A percentile compares a stretch with the other conserved stretches of the same genome.
phyloP scores from a whole-genome alignment of 2,329 filamentous ascomycete species.

The Exophiala sp. region DNA sequence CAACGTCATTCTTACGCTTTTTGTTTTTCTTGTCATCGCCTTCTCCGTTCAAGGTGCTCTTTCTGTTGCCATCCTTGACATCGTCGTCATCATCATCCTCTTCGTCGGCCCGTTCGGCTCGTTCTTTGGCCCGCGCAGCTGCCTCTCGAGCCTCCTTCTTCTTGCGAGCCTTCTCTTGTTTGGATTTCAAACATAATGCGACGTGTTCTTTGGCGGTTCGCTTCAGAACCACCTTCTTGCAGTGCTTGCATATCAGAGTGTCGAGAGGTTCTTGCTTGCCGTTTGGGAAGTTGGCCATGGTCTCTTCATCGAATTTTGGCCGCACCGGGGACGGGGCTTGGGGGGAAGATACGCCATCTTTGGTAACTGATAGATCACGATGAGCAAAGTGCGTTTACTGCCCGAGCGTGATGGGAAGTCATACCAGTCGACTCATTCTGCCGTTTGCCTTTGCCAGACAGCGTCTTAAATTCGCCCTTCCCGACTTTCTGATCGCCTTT shows the following conservation, averaged over 20 bases:
- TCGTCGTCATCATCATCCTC: constrained; percentile 43
- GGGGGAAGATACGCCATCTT: constrained; percentile 32
- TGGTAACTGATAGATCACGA: constrained; percentile 7
- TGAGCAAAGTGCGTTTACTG: not conserved
- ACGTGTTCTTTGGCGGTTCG: constrained; percentile 75
- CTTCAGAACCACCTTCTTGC: constrained; percentile 81
- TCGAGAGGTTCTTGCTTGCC: constrained; percentile 53
- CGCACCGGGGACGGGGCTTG: constrained; percentile 40
- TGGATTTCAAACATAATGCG: constrained; percentile 75
- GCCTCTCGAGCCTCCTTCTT: constrained; percentile 74
- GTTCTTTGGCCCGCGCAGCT: constrained; percentile 58
- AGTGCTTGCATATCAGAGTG: constrained; percentile 85
- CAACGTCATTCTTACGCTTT: constrained; percentile 32
- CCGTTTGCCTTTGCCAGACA: constrained; percentile 33
- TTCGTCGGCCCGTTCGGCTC: constrained; percentile 45
- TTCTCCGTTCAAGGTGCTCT: constrained; percentile 18
- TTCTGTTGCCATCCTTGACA: constrained; percentile 47
- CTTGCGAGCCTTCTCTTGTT: constrained; percentile 74
- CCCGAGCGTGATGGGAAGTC: not conserved
- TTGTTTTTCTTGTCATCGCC: constrained; percentile 28
- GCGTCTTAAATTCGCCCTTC: constrained; percentile 45
- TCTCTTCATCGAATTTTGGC: constrained; percentile 67
- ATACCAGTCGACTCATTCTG: constrained; percentile 36
- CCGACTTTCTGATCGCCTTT: constrained; percentile 43
- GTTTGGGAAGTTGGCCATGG: constrained; percentile 74